phyloP scores from a whole-genome alignment of 208 protist genomes.

The Histomonas meleagridis region DNA sequence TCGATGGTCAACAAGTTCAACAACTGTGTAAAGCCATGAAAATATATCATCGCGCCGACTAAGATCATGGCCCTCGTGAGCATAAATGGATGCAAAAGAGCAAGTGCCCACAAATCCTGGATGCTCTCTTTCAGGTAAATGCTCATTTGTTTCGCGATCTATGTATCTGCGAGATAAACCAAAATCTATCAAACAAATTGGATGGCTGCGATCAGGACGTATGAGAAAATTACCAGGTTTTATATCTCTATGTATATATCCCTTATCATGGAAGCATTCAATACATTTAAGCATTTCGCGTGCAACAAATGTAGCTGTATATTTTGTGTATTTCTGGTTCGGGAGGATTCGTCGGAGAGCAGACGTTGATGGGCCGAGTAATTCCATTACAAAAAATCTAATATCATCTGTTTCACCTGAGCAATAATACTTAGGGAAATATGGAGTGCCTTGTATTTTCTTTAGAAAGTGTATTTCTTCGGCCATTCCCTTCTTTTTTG shows the following conservation, averaged over 20 bases:
- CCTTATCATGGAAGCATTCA: not conserved
- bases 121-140: not conserved
- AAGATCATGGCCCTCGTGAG: not conserved
- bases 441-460: not conserved
- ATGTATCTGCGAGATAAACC: not conserved
- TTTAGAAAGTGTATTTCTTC: not conserved
- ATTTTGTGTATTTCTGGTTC: not conserved
- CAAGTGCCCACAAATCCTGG: conserved; percentile 21
- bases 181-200: conserved; percentile 30
- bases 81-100: not conserved
- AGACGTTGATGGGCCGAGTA: not conserved
- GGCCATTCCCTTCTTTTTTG: not conserved
- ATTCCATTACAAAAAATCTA: not conserved
- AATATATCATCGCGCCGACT: not conserved
- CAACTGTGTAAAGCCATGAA: conserved; percentile 17
- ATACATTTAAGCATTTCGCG: not conserved
- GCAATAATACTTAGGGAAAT: not conserved
- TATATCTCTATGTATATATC: not conserved
- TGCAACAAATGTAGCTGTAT: not conserved
- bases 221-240: conserved; percentile 31
- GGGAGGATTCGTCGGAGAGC: not conserved
- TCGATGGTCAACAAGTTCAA: not conserved
- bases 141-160: not conserved
- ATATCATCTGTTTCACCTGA: not conserved
- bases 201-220: not conserved